Percentiles rank a stretch among this genome's conserved stretches.
phyloP scores from a whole-genome alignment of 768 basidiomycete genomes.

The Calocybe gangraenosa region DNA sequence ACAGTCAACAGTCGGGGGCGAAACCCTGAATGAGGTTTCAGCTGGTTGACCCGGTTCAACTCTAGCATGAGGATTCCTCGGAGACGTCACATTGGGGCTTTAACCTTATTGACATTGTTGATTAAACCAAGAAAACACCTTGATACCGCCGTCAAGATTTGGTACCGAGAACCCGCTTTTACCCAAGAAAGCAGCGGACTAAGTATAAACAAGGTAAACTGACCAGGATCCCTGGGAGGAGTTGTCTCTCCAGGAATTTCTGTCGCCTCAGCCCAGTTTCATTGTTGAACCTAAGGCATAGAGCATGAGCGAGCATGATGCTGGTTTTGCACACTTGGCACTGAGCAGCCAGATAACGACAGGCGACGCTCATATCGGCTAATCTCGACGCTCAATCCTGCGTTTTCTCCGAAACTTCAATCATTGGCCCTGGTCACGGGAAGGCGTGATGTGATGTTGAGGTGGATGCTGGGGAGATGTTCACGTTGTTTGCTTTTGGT shows the following conservation, averaged over 20 bases:
- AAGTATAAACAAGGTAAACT: not conserved
- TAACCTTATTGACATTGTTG: constrained; percentile 57
- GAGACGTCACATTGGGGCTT: constrained; percentile 96
- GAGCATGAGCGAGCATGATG: not conserved
- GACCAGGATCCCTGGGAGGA: constrained; percentile 75
- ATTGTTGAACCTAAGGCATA: constrained; percentile 63
- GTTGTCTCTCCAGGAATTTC: constrained; percentile 93
- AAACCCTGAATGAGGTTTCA: constrained; percentile 97
- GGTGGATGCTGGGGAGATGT: constrained; percentile 28
- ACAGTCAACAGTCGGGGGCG: constrained; percentile 88
- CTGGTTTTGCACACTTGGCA: constrained; percentile 59
- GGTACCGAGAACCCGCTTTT: constrained; percentile 68
- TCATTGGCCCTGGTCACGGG: constrained; percentile 69
- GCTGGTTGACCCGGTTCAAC: constrained; percentile 83
- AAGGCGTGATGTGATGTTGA: constrained; percentile 49
- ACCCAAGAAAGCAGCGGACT: constrained; percentile 27
- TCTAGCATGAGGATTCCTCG: constrained; percentile 93
- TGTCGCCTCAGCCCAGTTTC: constrained; percentile 87
- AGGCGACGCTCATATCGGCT: constrained; percentile 93
- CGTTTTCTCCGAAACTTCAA: constrained; percentile 62
- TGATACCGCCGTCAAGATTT: constrained; percentile 90
- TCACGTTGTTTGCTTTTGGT: constrained; percentile 66
- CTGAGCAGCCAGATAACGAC: constrained; percentile 94
- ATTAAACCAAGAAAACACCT: constrained; percentile 45
- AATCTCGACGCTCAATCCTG: constrained; percentile 69